phyloP scores from a whole-genome alignment of 2,329 filamentous ascomycete genomes.

The Cadophora sp. region DNA sequence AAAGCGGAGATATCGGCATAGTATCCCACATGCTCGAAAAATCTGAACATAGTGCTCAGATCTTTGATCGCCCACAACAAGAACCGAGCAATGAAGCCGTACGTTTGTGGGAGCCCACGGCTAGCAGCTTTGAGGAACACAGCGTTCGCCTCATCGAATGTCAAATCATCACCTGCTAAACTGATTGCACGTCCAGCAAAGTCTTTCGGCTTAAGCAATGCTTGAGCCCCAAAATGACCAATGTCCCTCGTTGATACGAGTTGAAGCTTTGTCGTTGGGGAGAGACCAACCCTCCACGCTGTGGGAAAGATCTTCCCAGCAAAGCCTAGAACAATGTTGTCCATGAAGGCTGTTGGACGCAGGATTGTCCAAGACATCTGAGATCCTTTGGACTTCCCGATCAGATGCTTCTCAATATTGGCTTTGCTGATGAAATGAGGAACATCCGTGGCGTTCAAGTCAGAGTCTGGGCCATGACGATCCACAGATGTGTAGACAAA shows the following conservation, averaged over 20 bases:
- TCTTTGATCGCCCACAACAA: constrained; percentile 40
- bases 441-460: constrained; percentile 55
- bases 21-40: constrained; percentile 42
- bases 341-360: constrained; percentile 62
- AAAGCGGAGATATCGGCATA: constrained; percentile 47
- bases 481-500: constrained; percentile 66
- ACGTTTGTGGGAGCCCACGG: constrained; percentile 40
- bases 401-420: constrained; percentile 62
- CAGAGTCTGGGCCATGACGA: constrained; percentile 55
- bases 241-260: constrained; percentile 53
- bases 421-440: constrained; percentile 63
- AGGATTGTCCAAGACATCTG: constrained; percentile 61
- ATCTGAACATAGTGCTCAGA: constrained; percentile 43
- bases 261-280: constrained; percentile 47
- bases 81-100: constrained; percentile 36
- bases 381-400: constrained; percentile 47
- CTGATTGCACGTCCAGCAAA: constrained; percentile 50
- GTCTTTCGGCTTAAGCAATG: constrained; percentile 48
- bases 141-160: constrained; percentile 44
- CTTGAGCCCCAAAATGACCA: constrained; percentile 53
- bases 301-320: constrained; percentile 41
- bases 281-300: constrained; percentile 43
- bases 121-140: constrained; percentile 44
- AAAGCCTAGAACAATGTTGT: constrained; percentile 47
- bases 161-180: constrained; percentile 55